phyloP scores from a whole-genome alignment of 495 filamentous ascomycete species.

The Letharia columbiana region DNA sequence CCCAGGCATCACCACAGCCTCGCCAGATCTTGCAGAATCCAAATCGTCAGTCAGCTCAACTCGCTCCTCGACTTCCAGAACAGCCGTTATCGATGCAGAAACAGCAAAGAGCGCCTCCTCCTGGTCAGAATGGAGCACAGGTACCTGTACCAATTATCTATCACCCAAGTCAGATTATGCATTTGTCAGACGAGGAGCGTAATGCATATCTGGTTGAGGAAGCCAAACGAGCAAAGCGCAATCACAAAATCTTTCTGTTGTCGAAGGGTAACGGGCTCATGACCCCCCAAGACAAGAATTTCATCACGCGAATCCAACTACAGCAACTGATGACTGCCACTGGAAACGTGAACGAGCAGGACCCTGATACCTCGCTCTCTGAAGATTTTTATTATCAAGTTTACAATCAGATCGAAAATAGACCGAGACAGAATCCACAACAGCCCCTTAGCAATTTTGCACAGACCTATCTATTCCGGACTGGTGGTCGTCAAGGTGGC shows the following conservation, averaged over 20 bases:
- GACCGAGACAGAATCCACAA: constrained; percentile 74
- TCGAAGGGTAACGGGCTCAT: constrained; percentile 94
- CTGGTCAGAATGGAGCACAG: constrained; percentile 24
- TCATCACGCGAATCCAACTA: constrained; percentile 93
- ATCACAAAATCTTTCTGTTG: constrained; percentile 93
- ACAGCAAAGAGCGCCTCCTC: constrained; percentile 25
- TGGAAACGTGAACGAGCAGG: constrained; percentile 70
- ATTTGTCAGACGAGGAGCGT: constrained; percentile 71
- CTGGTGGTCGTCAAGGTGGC: constrained; percentile 66
- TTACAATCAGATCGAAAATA: constrained; percentile 83
- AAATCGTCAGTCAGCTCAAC: constrained; percentile 34
- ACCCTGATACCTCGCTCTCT: constrained; percentile 65
- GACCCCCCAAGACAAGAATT: constrained; percentile 99
- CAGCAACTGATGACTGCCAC: constrained; percentile 91
- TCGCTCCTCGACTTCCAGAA: constrained; percentile 28
- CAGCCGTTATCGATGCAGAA: constrained; percentile 17
- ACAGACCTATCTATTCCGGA: constrained; percentile 94
- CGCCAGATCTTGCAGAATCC: constrained; percentile 44
- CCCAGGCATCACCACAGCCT: constrained; percentile 26
- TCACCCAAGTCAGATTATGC: constrained; percentile 63
- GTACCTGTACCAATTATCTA: constrained; percentile 46
- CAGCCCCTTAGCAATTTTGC: constrained; percentile 93
- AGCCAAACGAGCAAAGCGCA: constrained; percentile 89
- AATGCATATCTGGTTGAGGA: constrained; percentile 76
- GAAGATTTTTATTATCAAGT: constrained; percentile 99